Evolutionary conservation across 805 yeast genomes (phyloP).

Genomic region (Cyberlindnera euphorbiae): DNA sequence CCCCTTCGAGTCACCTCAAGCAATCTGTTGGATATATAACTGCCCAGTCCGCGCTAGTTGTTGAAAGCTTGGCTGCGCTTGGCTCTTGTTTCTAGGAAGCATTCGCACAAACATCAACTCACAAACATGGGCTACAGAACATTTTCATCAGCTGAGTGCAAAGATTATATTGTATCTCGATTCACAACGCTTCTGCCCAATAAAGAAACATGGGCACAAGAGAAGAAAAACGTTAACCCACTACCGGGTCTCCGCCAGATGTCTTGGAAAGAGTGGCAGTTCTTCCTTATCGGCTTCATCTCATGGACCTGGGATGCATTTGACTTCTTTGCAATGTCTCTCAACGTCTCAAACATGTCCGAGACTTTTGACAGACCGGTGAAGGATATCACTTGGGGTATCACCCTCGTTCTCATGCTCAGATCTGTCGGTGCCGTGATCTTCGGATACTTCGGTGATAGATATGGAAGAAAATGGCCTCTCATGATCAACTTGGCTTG

Average conservation of each 20-base stretch:
- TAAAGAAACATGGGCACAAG: conserved; percentile 32
- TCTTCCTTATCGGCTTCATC: conserved; percentile 46
- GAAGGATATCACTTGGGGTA: conserved; percentile 50
- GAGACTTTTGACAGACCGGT: conserved; percentile 38
- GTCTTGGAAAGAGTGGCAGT: conserved; percentile 48
- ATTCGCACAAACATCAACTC: no score
- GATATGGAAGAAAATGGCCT: conserved; percentile 59
- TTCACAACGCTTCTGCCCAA: conserved; percentile 45
- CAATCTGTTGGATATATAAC: no score
- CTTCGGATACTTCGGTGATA: conserved; percentile 58
- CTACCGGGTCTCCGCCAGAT: conserved; percentile 49
- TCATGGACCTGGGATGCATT: conserved; percentile 68
- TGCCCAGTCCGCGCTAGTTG: no score
- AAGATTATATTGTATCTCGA: no score
- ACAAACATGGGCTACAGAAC: no score
- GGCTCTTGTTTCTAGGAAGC: no score
- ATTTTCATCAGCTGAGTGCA: no score
- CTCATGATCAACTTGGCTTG: conserved; percentile 40
- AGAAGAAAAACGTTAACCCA: conserved; percentile 47
- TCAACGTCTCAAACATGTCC: conserved; percentile 47
- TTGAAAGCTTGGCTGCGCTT: no score
- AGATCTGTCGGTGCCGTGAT: conserved; percentile 60
- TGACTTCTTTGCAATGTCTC: conserved; percentile 55
- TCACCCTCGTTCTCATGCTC: conserved; percentile 63
- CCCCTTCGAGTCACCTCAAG: no score